Conservation (phyloP, 2,329 filamentous ascomycete genomes). For the Paraphoma chrysanthemicola region DNA sequence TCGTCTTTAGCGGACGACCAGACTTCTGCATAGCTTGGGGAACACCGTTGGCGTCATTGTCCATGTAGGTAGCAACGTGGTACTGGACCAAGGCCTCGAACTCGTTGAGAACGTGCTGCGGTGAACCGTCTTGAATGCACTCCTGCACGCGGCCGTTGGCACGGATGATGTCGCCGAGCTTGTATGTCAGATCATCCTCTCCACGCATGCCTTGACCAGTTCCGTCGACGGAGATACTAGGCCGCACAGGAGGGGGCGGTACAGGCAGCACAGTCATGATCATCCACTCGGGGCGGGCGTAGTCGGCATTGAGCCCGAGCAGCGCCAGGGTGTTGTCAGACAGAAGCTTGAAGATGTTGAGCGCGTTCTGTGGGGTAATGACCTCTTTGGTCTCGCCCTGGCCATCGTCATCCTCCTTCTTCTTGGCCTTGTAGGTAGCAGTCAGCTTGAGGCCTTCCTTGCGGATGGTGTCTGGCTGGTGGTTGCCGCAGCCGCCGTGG, state of each 20-base stretch:
- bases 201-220: slow-evolving; percentile 90
- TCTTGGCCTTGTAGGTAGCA: slow-evolving; percentile 73
- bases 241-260: slow-evolving; percentile 91
- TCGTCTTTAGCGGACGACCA: slow-evolving; percentile 93
- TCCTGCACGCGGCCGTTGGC: slow-evolving; percentile 94
- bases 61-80: slow-evolving; percentile 99
- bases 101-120: slow-evolving; percentile 87
- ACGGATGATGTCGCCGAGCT: slow-evolving; percentile 96
- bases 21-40: slow-evolving; percentile 97
- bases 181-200: slow-evolving; percentile 99
- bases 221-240: slow-evolving; percentile 96
- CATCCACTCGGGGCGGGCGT: slow-evolving; percentile 98
- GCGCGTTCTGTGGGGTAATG: slow-evolving; percentile 83
- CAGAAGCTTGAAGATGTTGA: slow-evolving; percentile 87
- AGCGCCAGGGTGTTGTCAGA: slow-evolving; percentile 80
- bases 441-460: slow-evolving; percentile 85
- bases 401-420: slow-evolving; percentile 77
- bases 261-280: slow-evolving; percentile 93
- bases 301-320: slow-evolving; percentile 92
- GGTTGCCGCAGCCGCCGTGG: slow-evolving; percentile 94
- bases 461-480: slow-evolving; percentile 80
- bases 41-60: slow-evolving; percentile 97
- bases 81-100: slow-evolving; percentile 94
- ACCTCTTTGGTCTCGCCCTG: slow-evolving; percentile 72
- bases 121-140: slow-evolving; percentile 88